These are phyloP conservation scores for Clavariopsis aquatica DNA, from an alignment of 495 filamentous ascomycete species.

Conservation along the genomic window DNA sequence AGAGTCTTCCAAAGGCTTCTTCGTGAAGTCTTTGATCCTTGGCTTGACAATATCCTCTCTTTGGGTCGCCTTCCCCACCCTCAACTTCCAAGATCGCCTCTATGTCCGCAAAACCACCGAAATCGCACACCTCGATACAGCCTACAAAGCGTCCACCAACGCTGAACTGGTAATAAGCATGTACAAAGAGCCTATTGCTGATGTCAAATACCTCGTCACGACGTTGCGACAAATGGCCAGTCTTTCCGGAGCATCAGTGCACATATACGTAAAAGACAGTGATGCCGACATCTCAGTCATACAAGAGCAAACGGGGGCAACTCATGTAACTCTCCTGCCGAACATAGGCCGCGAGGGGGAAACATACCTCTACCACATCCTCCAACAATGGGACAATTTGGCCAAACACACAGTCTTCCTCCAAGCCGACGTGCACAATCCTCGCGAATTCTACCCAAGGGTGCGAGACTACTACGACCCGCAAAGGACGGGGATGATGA, in stretches of 20 bases:
- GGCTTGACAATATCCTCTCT: not conserved
- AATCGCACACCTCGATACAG: slow-evolving; percentile 4
- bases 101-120: not conserved
- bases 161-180: slow-evolving; percentile 49
- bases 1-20: not conserved
- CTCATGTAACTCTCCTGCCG: slow-evolving; percentile 40
- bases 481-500: slow-evolving; percentile 46
- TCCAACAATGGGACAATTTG: slow-evolving; percentile 48
- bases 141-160: slow-evolving; percentile 1
- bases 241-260: slow-evolving; percentile 24
- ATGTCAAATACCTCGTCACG: slow-evolving; percentile 35
- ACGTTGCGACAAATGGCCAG: slow-evolving; percentile 32
- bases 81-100: slow-evolving; percentile 12
- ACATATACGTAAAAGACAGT: slow-evolving; percentile 47
- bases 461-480: slow-evolving; percentile 45
- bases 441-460: slow-evolving; percentile 42
- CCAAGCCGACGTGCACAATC: slow-evolving; percentile 49
- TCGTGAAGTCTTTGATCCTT: not conserved
- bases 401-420: slow-evolving; percentile 52
- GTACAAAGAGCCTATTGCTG: slow-evolving; percentile 41
- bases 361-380: slow-evolving; percentile 52
- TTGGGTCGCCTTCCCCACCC: slow-evolving; percentile 14
- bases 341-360: slow-evolving; percentile 51
- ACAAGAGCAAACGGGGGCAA: slow-evolving; percentile 38
- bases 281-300: slow-evolving; percentile 34